phyloP scores from a whole-genome alignment of 805 yeast genomes.

The Cyberlindnera mrakii region DNA sequence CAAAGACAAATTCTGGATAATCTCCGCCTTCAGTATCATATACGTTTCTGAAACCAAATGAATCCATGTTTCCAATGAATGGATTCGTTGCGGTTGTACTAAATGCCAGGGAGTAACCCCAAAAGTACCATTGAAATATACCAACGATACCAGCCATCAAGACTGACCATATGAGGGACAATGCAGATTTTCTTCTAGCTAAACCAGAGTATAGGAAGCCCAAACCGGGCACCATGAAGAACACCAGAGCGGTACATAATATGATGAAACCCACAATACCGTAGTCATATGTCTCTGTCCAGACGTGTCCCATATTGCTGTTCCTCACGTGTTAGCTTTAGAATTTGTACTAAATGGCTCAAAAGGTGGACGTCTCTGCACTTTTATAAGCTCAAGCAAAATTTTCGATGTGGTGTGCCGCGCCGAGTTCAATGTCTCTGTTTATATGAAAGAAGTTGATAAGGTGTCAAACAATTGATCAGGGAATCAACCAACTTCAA shows the following conservation, averaged over 20 bases:
- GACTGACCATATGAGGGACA: slow-evolving; percentile 79
- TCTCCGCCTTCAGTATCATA: slow-evolving; percentile 38
- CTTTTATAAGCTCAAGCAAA: no score
- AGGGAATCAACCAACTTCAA: no score
- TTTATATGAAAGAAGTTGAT: no score
- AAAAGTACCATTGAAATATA: slow-evolving; percentile 89
- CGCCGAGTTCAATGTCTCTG: no score
- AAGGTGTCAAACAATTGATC: no score
- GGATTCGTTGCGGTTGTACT: slow-evolving; percentile 72
- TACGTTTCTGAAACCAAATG: slow-evolving; percentile 76
- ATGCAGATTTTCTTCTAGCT: slow-evolving; percentile 84
- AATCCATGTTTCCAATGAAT: slow-evolving; percentile 81
- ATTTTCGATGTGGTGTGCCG: no score
- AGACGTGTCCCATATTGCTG: slow-evolving; percentile 5
- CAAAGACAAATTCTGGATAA: slow-evolving; percentile 81
- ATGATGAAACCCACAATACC: slow-evolving; percentile 47
- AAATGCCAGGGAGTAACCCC: slow-evolving; percentile 96
- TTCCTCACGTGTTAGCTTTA: no score
- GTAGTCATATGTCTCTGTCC: slow-evolving; percentile 36
- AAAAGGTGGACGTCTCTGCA: no score
- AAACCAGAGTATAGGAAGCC: slow-evolving; percentile 90
- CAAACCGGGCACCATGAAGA: slow-evolving; percentile 92
- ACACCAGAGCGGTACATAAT: slow-evolving; percentile 62
- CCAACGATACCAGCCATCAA: slow-evolving; percentile 69
- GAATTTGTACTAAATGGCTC: no score